phyloP scores from a whole-genome alignment of 1,284 basidiomycete genomes.

The Austropuccinia psidii region DNA sequence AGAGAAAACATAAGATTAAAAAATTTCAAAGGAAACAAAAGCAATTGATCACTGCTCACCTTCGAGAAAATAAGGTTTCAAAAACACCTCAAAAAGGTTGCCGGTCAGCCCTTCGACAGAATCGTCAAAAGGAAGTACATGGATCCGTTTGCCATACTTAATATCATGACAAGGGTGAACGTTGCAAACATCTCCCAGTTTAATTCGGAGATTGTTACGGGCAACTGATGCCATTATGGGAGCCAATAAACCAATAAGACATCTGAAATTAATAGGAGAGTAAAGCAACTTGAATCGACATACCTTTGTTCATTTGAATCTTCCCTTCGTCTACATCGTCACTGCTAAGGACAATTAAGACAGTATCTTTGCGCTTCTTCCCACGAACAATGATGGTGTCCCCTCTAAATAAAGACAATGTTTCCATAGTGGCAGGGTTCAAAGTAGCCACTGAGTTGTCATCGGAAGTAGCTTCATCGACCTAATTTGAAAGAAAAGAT shows the following conservation, averaged over 20 bases:
- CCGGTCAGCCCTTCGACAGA: constrained; percentile 90
- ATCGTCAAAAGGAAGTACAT: constrained; percentile 96
- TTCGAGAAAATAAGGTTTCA: constrained; percentile 99
- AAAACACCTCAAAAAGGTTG: constrained; percentile 97
- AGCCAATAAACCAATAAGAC: neutral
- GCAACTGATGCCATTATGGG: constrained; percentile 58
- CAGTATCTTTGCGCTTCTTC: constrained; percentile 50
- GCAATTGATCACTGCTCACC: constrained; percentile 50
- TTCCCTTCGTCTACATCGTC: constrained; percentile 97
- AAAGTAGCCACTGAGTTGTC: constrained; percentile 71
- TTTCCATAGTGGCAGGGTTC: constrained; percentile 94
- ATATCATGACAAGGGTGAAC: constrained; percentile 96
- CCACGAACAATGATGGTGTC: constrained; percentile 79
- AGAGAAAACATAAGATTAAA: neutral
- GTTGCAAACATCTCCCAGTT: constrained; percentile 90
- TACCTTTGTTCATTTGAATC: constrained; percentile 91
- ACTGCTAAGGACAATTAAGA: constrained; percentile 87
- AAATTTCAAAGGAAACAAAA: neutral
- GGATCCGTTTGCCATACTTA: constrained; percentile 98
- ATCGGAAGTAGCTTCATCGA: constrained; percentile 48
- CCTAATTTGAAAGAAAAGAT: constrained; percentile 17
- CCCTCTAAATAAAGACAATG: constrained; percentile 84
- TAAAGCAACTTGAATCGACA: constrained; percentile 20
- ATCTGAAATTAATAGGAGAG: neutral
- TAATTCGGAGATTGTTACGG: constrained; percentile 94